Evolutionary conservation across 2,329 filamentous ascomycete species (phyloP).

Genomic region (Aspergillus proliferans): DNA sequence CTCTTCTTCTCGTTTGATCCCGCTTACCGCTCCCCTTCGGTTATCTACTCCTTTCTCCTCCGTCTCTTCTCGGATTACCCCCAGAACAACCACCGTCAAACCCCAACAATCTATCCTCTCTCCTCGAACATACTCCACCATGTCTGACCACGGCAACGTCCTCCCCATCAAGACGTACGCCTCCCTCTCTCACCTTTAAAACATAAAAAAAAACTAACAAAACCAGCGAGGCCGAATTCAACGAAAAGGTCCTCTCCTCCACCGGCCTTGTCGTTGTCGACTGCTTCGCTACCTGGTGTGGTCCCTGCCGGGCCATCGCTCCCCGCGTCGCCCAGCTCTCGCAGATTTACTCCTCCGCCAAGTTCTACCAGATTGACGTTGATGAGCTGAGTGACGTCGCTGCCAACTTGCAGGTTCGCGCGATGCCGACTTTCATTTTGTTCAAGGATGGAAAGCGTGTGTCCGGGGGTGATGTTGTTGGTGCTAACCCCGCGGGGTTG

Average conservation of each 20-base stretch:
- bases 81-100: too few species aligned
- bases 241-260: constrained; percentile 37
- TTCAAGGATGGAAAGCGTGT: constrained; percentile 33
- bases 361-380: constrained; percentile 52
- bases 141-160: constrained; percentile 30
- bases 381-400: constrained; percentile 48
- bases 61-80: too few species aligned
- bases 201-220: constrained; percentile 3
- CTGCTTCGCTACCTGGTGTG: constrained; percentile 53
- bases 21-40: too few species aligned
- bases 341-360: constrained; percentile 35
- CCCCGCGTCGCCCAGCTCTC: constrained; percentile 49
- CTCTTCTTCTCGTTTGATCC: too few species aligned
- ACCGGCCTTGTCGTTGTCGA: constrained; percentile 49
- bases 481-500: constrained; percentile 23
- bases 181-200: background rate
- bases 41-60: too few species aligned
- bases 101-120: too few species aligned
- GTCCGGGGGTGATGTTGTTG: constrained; percentile 22
- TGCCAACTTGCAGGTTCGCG: constrained; percentile 44
- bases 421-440: constrained; percentile 39
- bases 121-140: constrained; percentile 12
- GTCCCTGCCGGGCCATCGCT: constrained; percentile 51
- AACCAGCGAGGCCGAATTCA: constrained; percentile 57
- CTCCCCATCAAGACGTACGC: constrained; percentile 30